Evolutionary conservation across 441 rosid genomes (phyloP), one percentile per base, ranked within the genome.

Genomic region (Pelargonium citronellum): DNA sequence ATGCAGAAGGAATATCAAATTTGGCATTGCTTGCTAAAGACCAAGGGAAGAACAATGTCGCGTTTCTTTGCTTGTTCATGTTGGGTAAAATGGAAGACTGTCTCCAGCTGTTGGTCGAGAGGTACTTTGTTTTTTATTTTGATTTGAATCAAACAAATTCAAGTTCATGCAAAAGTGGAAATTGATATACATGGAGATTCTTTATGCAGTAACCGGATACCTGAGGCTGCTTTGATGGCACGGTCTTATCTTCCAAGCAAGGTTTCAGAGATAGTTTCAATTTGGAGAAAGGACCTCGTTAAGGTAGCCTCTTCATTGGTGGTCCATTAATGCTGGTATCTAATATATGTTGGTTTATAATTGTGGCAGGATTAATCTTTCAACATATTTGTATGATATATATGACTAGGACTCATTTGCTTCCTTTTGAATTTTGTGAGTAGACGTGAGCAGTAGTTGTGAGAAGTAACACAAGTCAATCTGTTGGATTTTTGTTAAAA

Each of bases 151-250:
- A 10, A 72, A 67, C 72, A 7, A 41, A 64, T 58, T 67, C n/a
- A 34, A 12, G 34, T 72, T 73, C 16, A 53, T 71, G 46, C 72
- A 64, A 30, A 37, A 57, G 53, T 64, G 43, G 66, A 61, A 47
- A 19, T 62, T 9, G 72, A 68, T 78, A 24, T 75, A 57, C 67
- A 78, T 69, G 83, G 74, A 55, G 68, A 66, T 78, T 79, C 76
- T 72, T 74, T 67, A 75, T 72, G 76, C 85, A 95, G 99, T 80
- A 92, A 91, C 84, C 95, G 99, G 78, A 86, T 95, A 83, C 99
- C 99, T 60, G 99, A 95, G 83, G 99, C 99, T 75, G 97, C 97
- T 74, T 82, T 92, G 79, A 87, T 95, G 95, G 98, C 98, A 44
- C 83, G 99, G 71, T 95, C 98, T 3, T 95, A 88, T 81, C 95